These are phyloP conservation scores for Multifurca ochricompacta DNA, from an alignment of 768 basidiomycete genomes.

Conservation along the genomic window DNA sequence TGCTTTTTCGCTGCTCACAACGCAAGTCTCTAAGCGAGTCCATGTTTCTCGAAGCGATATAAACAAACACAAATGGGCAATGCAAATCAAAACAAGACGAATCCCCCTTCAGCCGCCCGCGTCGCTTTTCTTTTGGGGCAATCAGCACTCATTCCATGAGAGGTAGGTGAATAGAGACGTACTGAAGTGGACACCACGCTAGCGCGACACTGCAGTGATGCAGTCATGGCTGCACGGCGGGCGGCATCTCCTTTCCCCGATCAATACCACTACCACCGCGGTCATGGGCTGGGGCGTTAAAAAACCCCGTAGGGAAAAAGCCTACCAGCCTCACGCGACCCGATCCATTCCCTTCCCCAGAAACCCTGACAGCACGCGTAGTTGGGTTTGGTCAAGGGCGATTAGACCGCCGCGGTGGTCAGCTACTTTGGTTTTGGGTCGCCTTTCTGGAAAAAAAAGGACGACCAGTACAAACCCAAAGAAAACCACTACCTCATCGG, in stretches of 20 bases:
- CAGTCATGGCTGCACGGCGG: no score
- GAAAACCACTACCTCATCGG: no score
- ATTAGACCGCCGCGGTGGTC: no score
- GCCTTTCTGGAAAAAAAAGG: no score
- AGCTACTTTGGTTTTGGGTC: no score
- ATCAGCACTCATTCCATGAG: not conserved
- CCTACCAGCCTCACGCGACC: constrained; percentile 2
- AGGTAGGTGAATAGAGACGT: not conserved
- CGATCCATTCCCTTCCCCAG: not conserved
- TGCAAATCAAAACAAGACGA: not conserved
- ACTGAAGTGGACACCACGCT: not conserved
- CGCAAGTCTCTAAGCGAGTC: no score
- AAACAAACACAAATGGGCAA: no score
- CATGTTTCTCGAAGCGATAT: not conserved
- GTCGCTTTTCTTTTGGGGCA: not conserved
- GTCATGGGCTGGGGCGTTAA: not conserved
- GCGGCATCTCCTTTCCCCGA: not conserved
- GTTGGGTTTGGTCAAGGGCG: not conserved
- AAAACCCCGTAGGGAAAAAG: constrained; percentile 10
- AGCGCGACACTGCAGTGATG: no score
- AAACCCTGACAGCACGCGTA: not conserved
- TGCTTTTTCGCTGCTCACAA: no score
- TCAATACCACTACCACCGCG: not conserved
- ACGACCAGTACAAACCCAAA: no score
- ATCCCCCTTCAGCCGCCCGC: not conserved